Conservation (phyloP, 495 filamentous ascomycete species). For the Penicillium egyptiacum region DNA sequence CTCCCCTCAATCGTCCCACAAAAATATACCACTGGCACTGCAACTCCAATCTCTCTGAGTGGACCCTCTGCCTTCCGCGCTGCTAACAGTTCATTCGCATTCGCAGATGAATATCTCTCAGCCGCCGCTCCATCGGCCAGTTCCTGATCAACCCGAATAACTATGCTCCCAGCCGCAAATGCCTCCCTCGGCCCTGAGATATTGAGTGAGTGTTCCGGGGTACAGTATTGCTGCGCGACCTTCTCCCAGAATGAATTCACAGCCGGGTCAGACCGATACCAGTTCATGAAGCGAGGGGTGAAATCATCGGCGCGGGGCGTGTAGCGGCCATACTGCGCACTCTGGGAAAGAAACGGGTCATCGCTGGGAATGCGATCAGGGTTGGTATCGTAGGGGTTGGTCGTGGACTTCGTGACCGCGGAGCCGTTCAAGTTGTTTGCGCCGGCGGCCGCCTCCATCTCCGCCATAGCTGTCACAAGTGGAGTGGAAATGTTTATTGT, state of each 20-base stretch:
- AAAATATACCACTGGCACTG: slow-evolving; percentile 42
- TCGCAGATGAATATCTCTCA: slow-evolving; percentile 51
- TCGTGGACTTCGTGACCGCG: slow-evolving; percentile 13
- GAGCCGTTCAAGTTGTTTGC: slow-evolving; percentile 33
- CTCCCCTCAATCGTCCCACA: slow-evolving; percentile 43
- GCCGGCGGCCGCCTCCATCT: slow-evolving; percentile 22
- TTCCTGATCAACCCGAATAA: slow-evolving; percentile 42
- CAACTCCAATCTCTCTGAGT: slow-evolving; percentile 34
- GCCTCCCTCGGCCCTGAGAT: slow-evolving; percentile 31
- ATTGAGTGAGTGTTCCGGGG: slow-evolving; percentile 40
- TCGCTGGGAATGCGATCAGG: slow-evolving; percentile 35
- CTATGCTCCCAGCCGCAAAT: slow-evolving; percentile 42
- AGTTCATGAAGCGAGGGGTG: slow-evolving; percentile 36
- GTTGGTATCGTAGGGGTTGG: slow-evolving; percentile 41
- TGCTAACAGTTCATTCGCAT: slow-evolving; percentile 53
- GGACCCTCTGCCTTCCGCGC: slow-evolving; percentile 41
- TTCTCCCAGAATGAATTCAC: slow-evolving; percentile 38
- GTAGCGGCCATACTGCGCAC: slow-evolving; percentile 46
- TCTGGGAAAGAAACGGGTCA: slow-evolving; percentile 40
- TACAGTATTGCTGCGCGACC: slow-evolving; percentile 34
- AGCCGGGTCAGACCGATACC: slow-evolving; percentile 36
- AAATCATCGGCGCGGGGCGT: slow-evolving; percentile 40
- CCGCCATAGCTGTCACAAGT: slow-evolving; percentile 26
- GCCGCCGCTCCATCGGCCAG: slow-evolving; percentile 23
- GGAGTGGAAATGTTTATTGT: neutral